Conservation (phyloP, 2,329 filamentous ascomycete genomes). For the Cladosporium oxysporum region DNA sequence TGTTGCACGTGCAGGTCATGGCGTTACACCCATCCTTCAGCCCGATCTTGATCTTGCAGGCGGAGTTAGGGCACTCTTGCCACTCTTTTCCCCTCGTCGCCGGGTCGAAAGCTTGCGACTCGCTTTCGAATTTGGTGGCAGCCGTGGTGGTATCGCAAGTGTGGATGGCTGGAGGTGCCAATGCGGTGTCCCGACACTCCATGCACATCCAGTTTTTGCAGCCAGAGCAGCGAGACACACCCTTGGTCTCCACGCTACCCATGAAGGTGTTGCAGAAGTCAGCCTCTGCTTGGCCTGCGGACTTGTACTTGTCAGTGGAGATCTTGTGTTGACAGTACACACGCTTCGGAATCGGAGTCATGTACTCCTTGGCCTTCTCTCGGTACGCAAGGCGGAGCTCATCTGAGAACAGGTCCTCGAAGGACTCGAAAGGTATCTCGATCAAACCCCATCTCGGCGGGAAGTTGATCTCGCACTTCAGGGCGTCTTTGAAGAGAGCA, state of each 20-base stretch:
- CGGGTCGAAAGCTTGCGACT: background rate
- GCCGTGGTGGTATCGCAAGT: background rate
- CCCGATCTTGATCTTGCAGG: background rate
- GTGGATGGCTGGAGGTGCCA: background rate
- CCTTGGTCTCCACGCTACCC: background rate
- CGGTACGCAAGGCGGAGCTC: background rate
- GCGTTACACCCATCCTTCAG: background rate
- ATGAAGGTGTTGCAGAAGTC: background rate
- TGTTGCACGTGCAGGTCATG: background rate
- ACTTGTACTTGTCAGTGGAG: background rate
- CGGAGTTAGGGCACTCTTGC: background rate
- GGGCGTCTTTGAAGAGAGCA: background rate
- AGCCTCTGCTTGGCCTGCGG: background rate
- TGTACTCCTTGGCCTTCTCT: background rate
- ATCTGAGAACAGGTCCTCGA: background rate
- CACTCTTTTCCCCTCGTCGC: background rate
- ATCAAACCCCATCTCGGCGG: background rate
- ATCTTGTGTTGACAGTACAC: conserved; percentile 2
- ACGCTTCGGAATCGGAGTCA: background rate
- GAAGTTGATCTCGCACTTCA: background rate
- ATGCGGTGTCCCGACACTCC: background rate
- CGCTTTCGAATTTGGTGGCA: background rate
- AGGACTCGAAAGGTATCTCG: background rate
- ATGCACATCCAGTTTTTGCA: background rate
- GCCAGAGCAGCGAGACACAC: background rate